Evolutionary conservation across 148 eudicot genomes (phyloP).

Genomic region (Oxyria digyna): DNA sequence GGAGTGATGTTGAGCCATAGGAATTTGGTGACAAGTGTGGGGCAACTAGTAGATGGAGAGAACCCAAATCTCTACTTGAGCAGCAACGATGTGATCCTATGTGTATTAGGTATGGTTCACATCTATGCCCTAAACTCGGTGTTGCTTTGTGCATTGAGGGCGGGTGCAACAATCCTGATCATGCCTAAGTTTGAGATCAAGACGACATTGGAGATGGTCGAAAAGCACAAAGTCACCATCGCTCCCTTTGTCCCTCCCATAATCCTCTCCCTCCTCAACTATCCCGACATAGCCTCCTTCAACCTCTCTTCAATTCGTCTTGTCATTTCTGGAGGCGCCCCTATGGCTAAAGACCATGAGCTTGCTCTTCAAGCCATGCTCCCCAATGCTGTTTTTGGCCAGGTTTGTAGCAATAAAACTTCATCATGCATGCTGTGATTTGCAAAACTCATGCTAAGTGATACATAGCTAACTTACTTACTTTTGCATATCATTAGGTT

Average conservation of each 20-base stretch:
- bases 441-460: too few relatives aligned
- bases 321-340: slow-evolving; percentile 86
- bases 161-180: slow-evolving; percentile 51
- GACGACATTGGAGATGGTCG: slow-evolving; percentile 45
- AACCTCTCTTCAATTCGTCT: slow-evolving; percentile 56
- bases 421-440: too few relatives aligned
- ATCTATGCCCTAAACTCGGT: slow-evolving; percentile 71
- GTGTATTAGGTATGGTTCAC: slow-evolving; percentile 77
- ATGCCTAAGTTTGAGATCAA: slow-evolving; percentile 74
- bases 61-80: slow-evolving; percentile 65
- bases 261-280: slow-evolving; percentile 62
- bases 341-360: slow-evolving; percentile 77
- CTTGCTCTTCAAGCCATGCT: slow-evolving; percentile 42
- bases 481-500: too few relatives aligned
- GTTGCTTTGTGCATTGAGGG: slow-evolving; percentile 51
- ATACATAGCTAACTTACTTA: too few relatives aligned
- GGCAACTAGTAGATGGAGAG: slow-evolving; percentile 82
- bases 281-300: slow-evolving; percentile 38
- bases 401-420: slow-evolving; percentile 40
- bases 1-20: slow-evolving; percentile 74
- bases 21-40: slow-evolving; percentile 58
- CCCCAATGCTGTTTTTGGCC: slow-evolving; percentile 80
- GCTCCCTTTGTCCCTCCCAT: slow-evolving; percentile 86
- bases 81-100: slow-evolving; percentile 49
- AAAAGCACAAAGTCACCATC: slow-evolving; percentile 59